Base-by-base conservation (phyloP, 2,329 filamentous ascomycete genomes). In the Oidium heveae region DNA sequence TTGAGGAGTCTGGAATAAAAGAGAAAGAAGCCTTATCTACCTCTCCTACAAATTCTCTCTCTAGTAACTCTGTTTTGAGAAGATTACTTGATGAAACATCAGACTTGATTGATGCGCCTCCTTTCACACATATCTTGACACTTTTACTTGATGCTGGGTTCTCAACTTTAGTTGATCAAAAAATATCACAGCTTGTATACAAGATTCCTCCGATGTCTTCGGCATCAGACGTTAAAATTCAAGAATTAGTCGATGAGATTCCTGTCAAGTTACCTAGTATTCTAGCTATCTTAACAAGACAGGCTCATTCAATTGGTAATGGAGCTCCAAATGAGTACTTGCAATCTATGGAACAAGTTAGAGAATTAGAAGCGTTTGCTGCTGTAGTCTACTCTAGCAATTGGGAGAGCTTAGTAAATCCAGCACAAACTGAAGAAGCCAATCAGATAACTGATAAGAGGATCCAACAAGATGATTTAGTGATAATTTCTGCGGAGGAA, bases 71-170 rank as follows among this genome's bases (percentile, higher is more conserved):
- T 33, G 72, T 74, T n/a, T 76, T 98, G 55, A 80, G 89, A 55
- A 82, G 84, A 56, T 76, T 98, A 20, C 76, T 98, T 1, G 89
- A 98, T 65, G 91, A 98, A 71, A 96, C 91, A 1, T 85, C 89
- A 41, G 91, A 98, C 65, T 76, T 98, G 24, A 82, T 96, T 64
- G 91, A 98, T 64, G 95, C 91, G 1, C 91, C 91, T 0, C 77
- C 85, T 37, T 96, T 96, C 68, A 77, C 81, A 0, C 82, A 87
- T 63, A 87, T 98, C 37, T 74, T 95, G 47, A 86, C 83, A 1
- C 79, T 85, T 56, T 75, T 95, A 55, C 82, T 96, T 57, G 88
- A 96, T 66, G 76, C 86, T 49, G 84, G 82, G 55, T 98, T 95
- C 69, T 84, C 84, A 2, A 77, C 82, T 24, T 75, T 98, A 16